Evolutionary conservation across 2,329 filamentous ascomycete species (phyloP).

Genomic region (Alternaria ethzedia): DNA sequence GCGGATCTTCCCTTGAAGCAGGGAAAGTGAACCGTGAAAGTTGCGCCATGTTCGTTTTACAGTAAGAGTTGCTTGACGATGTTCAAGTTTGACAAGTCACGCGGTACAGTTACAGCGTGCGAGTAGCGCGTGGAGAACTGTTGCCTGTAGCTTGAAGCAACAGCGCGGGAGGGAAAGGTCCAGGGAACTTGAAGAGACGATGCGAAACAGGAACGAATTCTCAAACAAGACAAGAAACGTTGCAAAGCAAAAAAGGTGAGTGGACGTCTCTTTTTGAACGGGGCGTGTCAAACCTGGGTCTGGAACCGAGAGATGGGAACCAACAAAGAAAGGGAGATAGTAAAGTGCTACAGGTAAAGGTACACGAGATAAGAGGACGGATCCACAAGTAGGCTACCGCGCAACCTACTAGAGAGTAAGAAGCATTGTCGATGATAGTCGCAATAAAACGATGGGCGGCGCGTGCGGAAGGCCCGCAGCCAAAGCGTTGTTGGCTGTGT

Average conservation of each 20-base stretch:
- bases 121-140: slow-evolving; percentile 9
- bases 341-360: slow-evolving; percentile 20
- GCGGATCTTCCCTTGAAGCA: background rate
- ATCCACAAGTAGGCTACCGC: slow-evolving; percentile 8
- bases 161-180: slow-evolving; percentile 22
- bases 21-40: slow-evolving; percentile 13
- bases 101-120: slow-evolving; percentile 14
- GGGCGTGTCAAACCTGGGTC: slow-evolving; percentile 2
- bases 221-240: background rate
- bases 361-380: slow-evolving; percentile 19
- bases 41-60: slow-evolving; percentile 17
- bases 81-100: slow-evolving; percentile 12
- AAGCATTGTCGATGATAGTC: slow-evolving; percentile 18
- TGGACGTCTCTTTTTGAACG: background rate
- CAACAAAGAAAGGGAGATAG: slow-evolving; percentile 15
- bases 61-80: slow-evolving; percentile 10
- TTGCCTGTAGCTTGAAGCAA: slow-evolving; percentile 20
- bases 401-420: slow-evolving; percentile 13
- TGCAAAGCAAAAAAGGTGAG: background rate
- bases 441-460: slow-evolving; percentile 9
- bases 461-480: slow-evolving; percentile 23
- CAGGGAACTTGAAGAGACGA: background rate
- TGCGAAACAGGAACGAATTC: slow-evolving; percentile 16
- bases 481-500: slow-evolving; percentile 14
- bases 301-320: slow-evolving; percentile 6